These are phyloP conservation scores for Trypanosoma platydactyli DNA, from an alignment of 208 protist genomes.

Conservation along the genomic window DNA sequence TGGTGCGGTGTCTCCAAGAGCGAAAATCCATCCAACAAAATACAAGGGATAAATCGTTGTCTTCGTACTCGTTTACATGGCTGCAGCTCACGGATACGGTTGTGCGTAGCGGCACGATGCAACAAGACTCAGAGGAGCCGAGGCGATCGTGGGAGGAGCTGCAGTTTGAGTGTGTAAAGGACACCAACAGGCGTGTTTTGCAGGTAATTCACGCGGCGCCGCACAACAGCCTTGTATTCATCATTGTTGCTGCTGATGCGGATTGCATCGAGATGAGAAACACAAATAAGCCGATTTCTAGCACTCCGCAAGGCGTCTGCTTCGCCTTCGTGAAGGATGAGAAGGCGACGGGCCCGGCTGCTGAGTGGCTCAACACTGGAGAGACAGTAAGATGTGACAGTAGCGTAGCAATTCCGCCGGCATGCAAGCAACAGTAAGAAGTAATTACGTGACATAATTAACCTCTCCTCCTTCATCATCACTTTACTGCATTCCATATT, in stretches of 20 bases:
- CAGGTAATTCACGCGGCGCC: slow-evolving; percentile 66
- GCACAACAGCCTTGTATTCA: slow-evolving; percentile 66
- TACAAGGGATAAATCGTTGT: slow-evolving; percentile 6
- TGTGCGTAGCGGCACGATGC: slow-evolving; percentile 16
- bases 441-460: background rate
- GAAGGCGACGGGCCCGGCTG: slow-evolving; percentile 35
- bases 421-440: slow-evolving; percentile 51
- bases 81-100: slow-evolving; percentile 60
- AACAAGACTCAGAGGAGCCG: background rate
- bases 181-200: slow-evolving; percentile 68
- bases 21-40: slow-evolving; percentile 17
- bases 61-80: slow-evolving; percentile 55
- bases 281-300: background rate
- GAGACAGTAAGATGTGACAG: background rate
- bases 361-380: slow-evolving; percentile 17
- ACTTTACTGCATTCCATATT: too few relatives aligned
- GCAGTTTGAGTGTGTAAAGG: slow-evolving; percentile 41
- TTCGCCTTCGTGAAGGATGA: slow-evolving; percentile 85
- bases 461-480: too few relatives aligned
- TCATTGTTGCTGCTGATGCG: slow-evolving; percentile 38
- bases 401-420: slow-evolving; percentile 21
- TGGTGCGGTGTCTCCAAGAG: slow-evolving; percentile 53
- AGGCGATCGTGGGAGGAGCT: slow-evolving; percentile 24
- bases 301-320: slow-evolving; percentile 46
- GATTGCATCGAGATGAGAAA: background rate